Evolutionary conservation across 163 green algal genomes (phyloP).

Genomic region (Chlorella variabilis): DNA sequence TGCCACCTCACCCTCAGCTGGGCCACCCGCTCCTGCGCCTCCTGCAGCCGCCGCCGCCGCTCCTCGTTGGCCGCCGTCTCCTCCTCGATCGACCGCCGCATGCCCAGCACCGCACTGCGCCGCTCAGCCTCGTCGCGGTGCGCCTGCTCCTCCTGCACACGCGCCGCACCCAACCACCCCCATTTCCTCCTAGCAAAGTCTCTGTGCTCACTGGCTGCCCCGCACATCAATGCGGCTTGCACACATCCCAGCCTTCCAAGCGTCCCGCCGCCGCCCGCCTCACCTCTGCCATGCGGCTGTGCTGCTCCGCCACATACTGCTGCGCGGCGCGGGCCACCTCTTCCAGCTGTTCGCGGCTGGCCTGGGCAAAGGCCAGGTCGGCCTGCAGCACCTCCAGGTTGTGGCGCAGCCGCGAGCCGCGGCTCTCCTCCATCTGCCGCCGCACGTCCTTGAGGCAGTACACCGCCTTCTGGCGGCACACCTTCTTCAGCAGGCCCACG

Average conservation of each 20-base stretch:
- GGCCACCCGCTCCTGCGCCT: slow-evolving; percentile 30
- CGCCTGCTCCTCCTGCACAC: slow-evolving; percentile 2
- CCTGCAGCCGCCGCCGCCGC: slow-evolving; percentile 32
- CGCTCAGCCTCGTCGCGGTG: slow-evolving; percentile 9
- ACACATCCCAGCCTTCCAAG: background rate
- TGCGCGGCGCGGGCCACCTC: slow-evolving; percentile 35
- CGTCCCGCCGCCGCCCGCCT: background rate
- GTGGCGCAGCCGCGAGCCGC: slow-evolving; percentile 38
- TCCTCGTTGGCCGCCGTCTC: slow-evolving; percentile 47
- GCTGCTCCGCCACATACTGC: slow-evolving; percentile 30
- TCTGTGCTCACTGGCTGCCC: no score
- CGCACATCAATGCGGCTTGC: no score
- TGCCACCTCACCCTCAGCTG: slow-evolving; percentile 22
- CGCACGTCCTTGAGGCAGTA: slow-evolving; percentile 48
- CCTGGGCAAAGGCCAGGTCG: slow-evolving; percentile 51
- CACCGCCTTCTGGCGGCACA: slow-evolving; percentile 60
- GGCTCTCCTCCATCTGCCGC: slow-evolving; percentile 50
- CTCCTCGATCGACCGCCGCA: slow-evolving; percentile 40
- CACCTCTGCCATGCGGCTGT: slow-evolving; percentile 20
- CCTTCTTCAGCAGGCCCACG: slow-evolving; percentile 64
- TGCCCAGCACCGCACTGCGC: slow-evolving; percentile 31
- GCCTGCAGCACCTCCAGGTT: slow-evolving; percentile 50
- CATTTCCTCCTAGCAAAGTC: no score
- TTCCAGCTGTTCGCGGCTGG: slow-evolving; percentile 25
- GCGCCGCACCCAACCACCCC: no score